Base-by-base conservation (phyloP, 208 protist genomes). In the Porcisia hertigi region DNA sequence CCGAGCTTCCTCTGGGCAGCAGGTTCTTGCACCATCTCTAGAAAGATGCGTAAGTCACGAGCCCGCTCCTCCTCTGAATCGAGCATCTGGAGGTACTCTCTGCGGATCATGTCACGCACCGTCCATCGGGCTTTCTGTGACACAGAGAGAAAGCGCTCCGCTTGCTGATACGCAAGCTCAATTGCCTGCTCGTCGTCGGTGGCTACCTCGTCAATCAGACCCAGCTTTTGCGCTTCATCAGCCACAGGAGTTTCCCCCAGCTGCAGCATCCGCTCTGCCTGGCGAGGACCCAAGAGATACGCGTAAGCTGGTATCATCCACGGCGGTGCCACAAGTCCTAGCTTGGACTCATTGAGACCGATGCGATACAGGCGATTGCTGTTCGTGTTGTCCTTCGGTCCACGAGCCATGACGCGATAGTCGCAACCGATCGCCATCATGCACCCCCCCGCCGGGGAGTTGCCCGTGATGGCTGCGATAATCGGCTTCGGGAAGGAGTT, bases 401-500 rank as follows among this genome's bases (percentile, higher is more conserved):
- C 83, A 43, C 87, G 83, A 1, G 85, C 81, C 88, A 96, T 94
- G 55, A 96, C 80, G 60, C 92, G 88, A 79, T 87, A 94, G 81
- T 96, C 92, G 79, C 87, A 92, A 66, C 85, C 90, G 66, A 94
- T 83, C 39, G 90, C 85, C 2, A 96, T 65, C 73, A 93, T 93
- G 80, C 92, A 96, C 23, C 92, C 92, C 23, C 81, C 92, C 2
- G 88, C 88, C 12, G 90, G 90, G 18, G 81, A 81, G 84, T 91
- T 95, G 71, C 92, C 92, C 43, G 76, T 94, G 52, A 96, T 84
- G 52, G 87, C 92, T 9, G 87, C 92, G 59, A 96, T 88, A 71
- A 94, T 87, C 25, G 90, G 86, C 80, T 94, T 92, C 0, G 89
- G 89, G 79, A 93, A 94, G 73, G 80, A 87, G 83, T 94, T 92